Evolutionary conservation across 768 basidiomycete genomes (phyloP), one percentile per base, ranked within the genome.

Genomic region (Termitomyces sp.): DNA sequence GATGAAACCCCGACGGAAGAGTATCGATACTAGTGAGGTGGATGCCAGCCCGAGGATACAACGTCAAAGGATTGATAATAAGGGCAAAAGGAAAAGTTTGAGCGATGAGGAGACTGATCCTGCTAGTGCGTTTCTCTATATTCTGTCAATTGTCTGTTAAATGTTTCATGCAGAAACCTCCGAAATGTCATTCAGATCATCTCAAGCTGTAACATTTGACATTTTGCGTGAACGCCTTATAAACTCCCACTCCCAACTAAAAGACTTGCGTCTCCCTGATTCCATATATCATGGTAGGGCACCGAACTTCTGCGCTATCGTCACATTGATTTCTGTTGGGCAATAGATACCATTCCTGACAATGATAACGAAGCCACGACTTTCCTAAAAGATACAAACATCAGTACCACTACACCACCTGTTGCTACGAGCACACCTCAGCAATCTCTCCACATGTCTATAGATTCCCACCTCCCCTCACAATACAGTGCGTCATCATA

Each of bases 51-150:
- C 85, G 1, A 71, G 73, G 63, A 67, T 77, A 40, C 64, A 71
- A 41, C 68, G 68, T 56, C 75, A 77, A 55, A 69, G 74, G 56
- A 67, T 69, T 23, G 73, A 68, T 54, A 73, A 70, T 57, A 84
- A 77, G 67, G 77, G 74, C 10, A 81, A 84, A 58, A 75, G 81
- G 37, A 76, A 72, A 61, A 88, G 84, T 64, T 58, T 84, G 61
- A 88, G 85, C 63, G 88, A 89, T 61, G 86, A 89, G 63, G 88
- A 88, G 63, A 67, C 72, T 3, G 86, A 76, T 59, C 63, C 65
- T 34, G 68, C 76, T 54, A 75, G 86, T 88, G 68, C 64, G 84
- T 69, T 28, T 37, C 32, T 28, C 4, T 35, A 12, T 52, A 19
- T 42, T 30, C 23, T 47, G 30, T 17, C 42, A 19, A 57, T 48